These are phyloP conservation scores for Tolypocladium nubicola DNA, from an alignment of 2,329 filamentous ascomycete genomes.

Conservation along the genomic window DNA sequence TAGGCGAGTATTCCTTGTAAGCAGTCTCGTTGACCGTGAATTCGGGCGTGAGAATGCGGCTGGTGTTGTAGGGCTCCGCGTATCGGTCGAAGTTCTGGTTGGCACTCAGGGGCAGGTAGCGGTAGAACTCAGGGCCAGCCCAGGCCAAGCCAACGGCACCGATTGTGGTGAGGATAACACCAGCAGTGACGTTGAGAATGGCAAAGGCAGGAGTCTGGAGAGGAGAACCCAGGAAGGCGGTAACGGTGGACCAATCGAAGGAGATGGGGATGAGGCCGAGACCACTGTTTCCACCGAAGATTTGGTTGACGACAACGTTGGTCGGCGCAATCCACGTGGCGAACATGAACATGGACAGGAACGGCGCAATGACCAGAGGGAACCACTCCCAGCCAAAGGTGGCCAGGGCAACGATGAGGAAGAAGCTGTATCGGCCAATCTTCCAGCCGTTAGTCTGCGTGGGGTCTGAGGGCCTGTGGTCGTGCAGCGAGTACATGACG, in stretches of 20 bases:
- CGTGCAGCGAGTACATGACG: conserved; percentile 55
- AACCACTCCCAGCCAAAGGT: conserved; percentile 50
- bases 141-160: conserved; percentile 43
- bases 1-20: conserved; percentile 47
- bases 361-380: conserved; percentile 47
- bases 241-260: conserved; percentile 55
- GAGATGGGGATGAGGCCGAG: conserved; percentile 53
- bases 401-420: conserved; percentile 37
- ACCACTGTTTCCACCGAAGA: conserved; percentile 53
- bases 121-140: conserved; percentile 36
- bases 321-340: conserved; percentile 52
- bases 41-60: conserved; percentile 40
- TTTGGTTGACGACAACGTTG: conserved; percentile 50
- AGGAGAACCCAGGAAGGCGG: conserved; percentile 45
- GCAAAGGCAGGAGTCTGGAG: conserved; percentile 50
- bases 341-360: conserved; percentile 49
- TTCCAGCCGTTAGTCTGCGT: conserved; percentile 44
- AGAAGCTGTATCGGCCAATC: conserved; percentile 47
- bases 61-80: conserved; percentile 43
- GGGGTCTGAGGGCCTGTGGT: conserved; percentile 43
- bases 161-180: conserved; percentile 38
- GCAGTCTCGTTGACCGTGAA: conserved; percentile 42
- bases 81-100: conserved; percentile 50
- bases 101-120: conserved; percentile 45
- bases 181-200: conserved; percentile 45